Base-by-base conservation (phyloP, 179 eudicot species). In the Silene vulgaris region DNA sequence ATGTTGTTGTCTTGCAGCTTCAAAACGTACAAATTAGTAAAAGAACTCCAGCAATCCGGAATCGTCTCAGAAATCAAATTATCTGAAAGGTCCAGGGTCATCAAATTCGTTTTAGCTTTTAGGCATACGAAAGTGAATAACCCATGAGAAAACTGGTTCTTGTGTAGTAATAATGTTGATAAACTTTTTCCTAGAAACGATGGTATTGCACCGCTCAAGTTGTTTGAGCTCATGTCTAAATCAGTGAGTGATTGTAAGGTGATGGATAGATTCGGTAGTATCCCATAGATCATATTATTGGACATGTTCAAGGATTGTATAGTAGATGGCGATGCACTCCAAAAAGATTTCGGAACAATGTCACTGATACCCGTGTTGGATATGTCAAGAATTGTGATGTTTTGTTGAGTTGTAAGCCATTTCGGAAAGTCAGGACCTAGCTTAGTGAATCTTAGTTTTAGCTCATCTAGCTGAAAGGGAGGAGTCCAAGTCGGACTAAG, bases 341-440 rank as follows among this genome's bases (percentile, higher is more conserved):
- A 86, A 13, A 86, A 83, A 67, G 78, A 77, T 17, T 8, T 32
- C 0, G 86, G 87, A 35, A 85, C 23, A 7, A 1, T 29, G 43
- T 69, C 87, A 57, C 78, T 62, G 35, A 88, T 83, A 2, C 79
- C 75, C 5, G 65, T 3, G 37, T 20, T n/a, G 0, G 88, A 85
- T 14, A 84, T 78, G n/a, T 88, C 88, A 66, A 86, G 78, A 5
- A 0, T 0, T 0, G 8, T 4, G 11, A 82, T 19, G 0, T n/a
- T 52, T n/a, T 14, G 61, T 50, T 75, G 86, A 0, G 54, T 79
- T 13, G 12, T 20, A 72, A 86, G 66, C 89, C 86, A 84, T 2
- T 50, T 75, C 3, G 89, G 86, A 65, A 86, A 82, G 13, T 2
- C 48, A n/a, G 88, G 88, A 0, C 89, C 89, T 14, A 85, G 26